phyloP scores from a whole-genome alignment of 768 basidiomycete species.

The Lactarius trivialis region DNA sequence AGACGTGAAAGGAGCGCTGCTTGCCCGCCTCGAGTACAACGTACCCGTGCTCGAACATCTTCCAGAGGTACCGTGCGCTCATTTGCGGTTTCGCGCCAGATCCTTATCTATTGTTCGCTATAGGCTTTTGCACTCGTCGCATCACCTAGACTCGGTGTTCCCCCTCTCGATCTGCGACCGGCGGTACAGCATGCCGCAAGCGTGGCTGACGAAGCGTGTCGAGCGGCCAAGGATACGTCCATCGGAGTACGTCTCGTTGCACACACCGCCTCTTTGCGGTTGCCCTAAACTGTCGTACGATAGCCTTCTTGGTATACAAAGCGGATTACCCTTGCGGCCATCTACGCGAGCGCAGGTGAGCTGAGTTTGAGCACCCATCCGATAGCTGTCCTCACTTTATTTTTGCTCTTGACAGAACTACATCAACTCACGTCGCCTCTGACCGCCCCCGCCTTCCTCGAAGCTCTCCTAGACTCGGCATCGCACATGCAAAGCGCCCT shows the following conservation, averaged over 20 bases:
- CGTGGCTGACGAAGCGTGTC: conserved; percentile 69
- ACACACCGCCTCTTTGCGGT: neutral
- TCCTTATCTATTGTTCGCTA: too few relatives aligned
- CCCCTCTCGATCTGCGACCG: conserved; percentile 53
- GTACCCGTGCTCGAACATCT: conserved; percentile 58
- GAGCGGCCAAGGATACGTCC: conserved; percentile 45
- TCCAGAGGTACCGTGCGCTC: conserved; percentile 47
- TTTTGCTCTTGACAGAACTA: conserved; percentile 42
- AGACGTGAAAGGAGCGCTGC: conserved; percentile 47
- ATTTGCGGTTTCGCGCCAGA: neutral
- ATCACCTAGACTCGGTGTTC: conserved; percentile 42
- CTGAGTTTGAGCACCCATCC: neutral
- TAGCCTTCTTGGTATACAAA: conserved; percentile 71
- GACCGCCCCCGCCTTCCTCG: conserved; percentile 61
- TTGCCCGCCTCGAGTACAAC: conserved; percentile 54
- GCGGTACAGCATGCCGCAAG: conserved; percentile 51
- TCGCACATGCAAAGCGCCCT: conserved; percentile 40
- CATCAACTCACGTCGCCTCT: conserved; percentile 75
- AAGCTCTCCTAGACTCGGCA: conserved; percentile 50
- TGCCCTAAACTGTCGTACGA: neutral
- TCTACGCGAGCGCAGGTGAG: conserved; percentile 68
- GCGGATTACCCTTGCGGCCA: conserved; percentile 54
- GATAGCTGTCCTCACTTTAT: neutral
- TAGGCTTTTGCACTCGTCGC: conserved; percentile 71
- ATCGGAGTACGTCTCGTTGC: conserved; percentile 43